Percentiles rank a stretch among this genome's conserved stretches.
These are phyloP conservation scores for Hanseniaspora thailandica DNA, from an alignment of 805 yeast genomes.

Conservation along the genomic window DNA sequence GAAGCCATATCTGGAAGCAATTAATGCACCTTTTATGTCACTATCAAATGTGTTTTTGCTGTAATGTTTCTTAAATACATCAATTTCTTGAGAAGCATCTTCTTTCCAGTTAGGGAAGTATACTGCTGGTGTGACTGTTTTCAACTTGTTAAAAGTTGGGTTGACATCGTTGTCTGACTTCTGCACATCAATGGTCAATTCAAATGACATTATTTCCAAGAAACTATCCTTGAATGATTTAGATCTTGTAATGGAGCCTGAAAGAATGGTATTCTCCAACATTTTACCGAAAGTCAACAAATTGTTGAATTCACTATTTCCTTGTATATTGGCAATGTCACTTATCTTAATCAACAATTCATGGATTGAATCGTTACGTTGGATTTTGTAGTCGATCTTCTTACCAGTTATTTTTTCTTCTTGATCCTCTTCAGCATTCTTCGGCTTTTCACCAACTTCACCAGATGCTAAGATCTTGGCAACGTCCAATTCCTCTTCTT, in stretches of 20 bases:
- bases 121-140: constrained; percentile 1
- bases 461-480: constrained; percentile 13
- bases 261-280: constrained; percentile 7
- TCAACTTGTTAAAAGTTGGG: neutral
- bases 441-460: neutral
- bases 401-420: neutral
- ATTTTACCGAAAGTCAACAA: constrained; percentile 1
- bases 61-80: neutral
- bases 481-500: constrained; percentile 13
- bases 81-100: constrained; percentile 3
- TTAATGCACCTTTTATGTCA: constrained; percentile 12
- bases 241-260: constrained; percentile 6
- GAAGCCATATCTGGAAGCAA: constrained; percentile 10
- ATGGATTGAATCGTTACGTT: neutral
- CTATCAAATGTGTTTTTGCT: constrained; percentile 12
- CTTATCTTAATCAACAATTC: neutral
- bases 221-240: constrained; percentile 5
- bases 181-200: neutral
- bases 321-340: constrained; percentile 1
- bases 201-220: constrained; percentile 3
- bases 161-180: neutral
- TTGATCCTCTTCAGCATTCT: neutral
- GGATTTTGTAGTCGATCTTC: neutral
- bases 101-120: constrained; percentile 14
- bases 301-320: neutral